These are phyloP conservation scores for Aspergillus sojae DNA, from an alignment of 2,329 filamentous ascomycete species.

Conservation along the genomic window DNA sequence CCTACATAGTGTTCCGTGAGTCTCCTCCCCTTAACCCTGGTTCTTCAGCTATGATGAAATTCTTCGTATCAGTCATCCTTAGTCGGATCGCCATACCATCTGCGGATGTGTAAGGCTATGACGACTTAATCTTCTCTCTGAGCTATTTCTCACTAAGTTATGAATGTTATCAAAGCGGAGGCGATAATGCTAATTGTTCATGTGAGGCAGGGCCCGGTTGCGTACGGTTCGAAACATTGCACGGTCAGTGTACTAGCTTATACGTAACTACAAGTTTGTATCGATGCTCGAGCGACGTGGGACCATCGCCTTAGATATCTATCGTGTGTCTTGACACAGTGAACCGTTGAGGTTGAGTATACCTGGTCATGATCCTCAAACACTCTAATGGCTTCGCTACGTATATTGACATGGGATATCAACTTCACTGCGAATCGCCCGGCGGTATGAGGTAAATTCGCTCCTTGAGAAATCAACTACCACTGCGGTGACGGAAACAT, in stretches of 20 bases:
- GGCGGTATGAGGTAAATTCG: not conserved
- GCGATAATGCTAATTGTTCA: not conserved
- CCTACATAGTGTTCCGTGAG: not conserved
- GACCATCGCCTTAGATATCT: not conserved
- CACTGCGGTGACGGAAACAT: not conserved
- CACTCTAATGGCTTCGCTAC: too few species aligned
- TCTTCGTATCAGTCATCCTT: constrained; percentile 91
- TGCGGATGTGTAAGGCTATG: constrained; percentile 44
- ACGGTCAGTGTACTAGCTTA: not conserved
- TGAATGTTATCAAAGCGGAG: not conserved
- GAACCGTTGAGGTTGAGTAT: not conserved
- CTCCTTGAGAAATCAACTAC: not conserved
- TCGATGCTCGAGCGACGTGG: not conserved
- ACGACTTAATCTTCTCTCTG: constrained; percentile 53
- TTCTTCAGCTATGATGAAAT: constrained; percentile 73
- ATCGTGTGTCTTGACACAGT: not conserved
- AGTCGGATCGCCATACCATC: constrained; percentile 67
- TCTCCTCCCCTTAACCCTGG: constrained; percentile 14
- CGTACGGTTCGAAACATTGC: not conserved
- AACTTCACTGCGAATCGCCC: not conserved
- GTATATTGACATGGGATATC: not conserved
- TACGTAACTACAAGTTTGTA: not conserved
- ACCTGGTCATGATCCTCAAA: not conserved
- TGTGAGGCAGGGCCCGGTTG: not conserved
- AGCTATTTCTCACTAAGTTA: constrained; percentile 17